Evolutionary conservation across 2,329 filamentous ascomycete genomes (phyloP).

Genomic region (Cercospora zeae-maydis): DNA sequence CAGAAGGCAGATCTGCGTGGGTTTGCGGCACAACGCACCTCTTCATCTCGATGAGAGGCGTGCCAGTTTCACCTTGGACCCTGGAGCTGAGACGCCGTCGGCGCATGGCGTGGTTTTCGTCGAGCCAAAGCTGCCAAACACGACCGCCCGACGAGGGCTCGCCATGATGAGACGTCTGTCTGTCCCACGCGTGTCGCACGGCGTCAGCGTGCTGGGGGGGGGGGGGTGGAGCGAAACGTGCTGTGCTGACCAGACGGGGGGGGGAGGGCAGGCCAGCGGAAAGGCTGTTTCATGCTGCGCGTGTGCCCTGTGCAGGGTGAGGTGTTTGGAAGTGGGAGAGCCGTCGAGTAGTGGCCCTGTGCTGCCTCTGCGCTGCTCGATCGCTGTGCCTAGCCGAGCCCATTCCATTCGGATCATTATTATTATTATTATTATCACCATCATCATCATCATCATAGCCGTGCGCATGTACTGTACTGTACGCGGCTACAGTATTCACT

Average conservation of each 20-base stretch:
- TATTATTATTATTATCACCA: background rate
- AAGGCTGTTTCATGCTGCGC: background rate
- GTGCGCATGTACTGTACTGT: no score
- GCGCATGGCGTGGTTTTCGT: background rate
- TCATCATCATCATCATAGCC: no score
- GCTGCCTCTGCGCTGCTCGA: background rate
- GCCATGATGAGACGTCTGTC: background rate
- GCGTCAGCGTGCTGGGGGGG: background rate
- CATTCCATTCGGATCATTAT: no score
- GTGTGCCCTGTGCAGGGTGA: background rate
- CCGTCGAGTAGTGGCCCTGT: background rate
- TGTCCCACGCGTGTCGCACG: conserved; percentile 1
- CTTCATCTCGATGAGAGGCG: conserved; percentile 9
- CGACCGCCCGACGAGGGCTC: background rate
- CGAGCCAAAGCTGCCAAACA: background rate
- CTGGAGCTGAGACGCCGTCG: background rate
- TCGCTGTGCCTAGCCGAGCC: background rate
- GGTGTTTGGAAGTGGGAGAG: background rate
- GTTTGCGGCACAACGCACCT: background rate
- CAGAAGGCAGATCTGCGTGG: background rate
- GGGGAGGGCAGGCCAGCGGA: background rate
- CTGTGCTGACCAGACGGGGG: background rate
- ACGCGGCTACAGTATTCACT: no score
- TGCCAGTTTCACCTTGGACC: background rate
- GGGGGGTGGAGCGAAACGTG: background rate